These are phyloP conservation scores for Claviceps capensis DNA, from an alignment of 2,329 filamentous ascomycete genomes.

Conservation along the genomic window DNA sequence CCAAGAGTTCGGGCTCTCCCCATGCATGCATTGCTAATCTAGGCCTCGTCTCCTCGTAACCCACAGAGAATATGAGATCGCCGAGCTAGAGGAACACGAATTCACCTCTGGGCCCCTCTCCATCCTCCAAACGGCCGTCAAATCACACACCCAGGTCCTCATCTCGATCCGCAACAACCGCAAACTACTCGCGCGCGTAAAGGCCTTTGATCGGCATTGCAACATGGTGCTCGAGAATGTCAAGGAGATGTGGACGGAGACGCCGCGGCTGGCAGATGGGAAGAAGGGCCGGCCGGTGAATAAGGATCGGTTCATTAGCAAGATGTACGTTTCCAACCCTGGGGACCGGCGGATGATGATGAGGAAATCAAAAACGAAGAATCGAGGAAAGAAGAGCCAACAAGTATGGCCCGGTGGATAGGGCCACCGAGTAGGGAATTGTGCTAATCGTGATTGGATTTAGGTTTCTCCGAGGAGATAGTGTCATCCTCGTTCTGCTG, in stretches of 20 bases:
- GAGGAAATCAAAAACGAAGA: not conserved
- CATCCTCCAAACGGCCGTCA: conserved; percentile 91
- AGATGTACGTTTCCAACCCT: conserved; percentile 48
- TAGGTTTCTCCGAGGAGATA: conserved; percentile 78
- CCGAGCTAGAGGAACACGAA: conserved; percentile 49
- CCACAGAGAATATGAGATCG: conserved; percentile 75
- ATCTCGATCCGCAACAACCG: conserved; percentile 98
- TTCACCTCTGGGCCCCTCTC: conserved; percentile 50
- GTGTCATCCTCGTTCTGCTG: conserved; percentile 73
- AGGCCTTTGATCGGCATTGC: conserved; percentile 97
- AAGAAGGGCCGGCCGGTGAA: conserved; percentile 87
- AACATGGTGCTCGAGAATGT: conserved; percentile 98
- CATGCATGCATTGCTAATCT: too few relatives aligned
- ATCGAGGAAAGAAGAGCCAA: too few relatives aligned
- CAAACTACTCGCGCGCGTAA: conserved; percentile 92
- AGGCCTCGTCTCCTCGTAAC: too few relatives aligned
- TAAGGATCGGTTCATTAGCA: conserved; percentile 96
- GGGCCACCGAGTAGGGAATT: too few relatives aligned
- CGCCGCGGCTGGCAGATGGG: conserved; percentile 64
- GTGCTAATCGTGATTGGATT: not conserved
- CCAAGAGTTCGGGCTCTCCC: too few relatives aligned
- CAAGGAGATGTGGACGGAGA: conserved; percentile 97
- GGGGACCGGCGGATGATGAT: not conserved
- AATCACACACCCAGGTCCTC: conserved; percentile 86
- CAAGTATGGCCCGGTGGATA: not conserved